These are phyloP conservation scores for Colletotrichum graminicola DNA, from an alignment of 2,329 filamentous ascomycete genomes.

Conservation along the genomic window DNA sequence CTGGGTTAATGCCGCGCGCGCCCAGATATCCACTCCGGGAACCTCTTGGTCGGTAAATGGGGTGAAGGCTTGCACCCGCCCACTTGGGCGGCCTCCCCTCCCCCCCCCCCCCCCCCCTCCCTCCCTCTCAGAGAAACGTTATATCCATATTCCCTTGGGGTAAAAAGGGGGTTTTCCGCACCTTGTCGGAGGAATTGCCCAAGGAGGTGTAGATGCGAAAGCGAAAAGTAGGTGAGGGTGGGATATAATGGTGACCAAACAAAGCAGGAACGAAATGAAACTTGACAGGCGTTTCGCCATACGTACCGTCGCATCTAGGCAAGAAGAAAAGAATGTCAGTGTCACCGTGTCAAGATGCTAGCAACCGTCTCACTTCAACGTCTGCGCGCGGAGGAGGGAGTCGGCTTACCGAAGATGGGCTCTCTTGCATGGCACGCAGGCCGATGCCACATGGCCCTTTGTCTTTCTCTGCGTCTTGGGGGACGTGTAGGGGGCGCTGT, in stretches of 20 bases:
- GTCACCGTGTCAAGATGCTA: slow-evolving; percentile 25
- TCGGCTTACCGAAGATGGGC: slow-evolving; percentile 78
- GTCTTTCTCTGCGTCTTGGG: slow-evolving; percentile 75
- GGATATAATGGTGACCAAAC: slow-evolving; percentile 17
- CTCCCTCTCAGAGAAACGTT: background rate
- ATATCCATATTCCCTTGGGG: slow-evolving; percentile 42
- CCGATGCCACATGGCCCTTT: slow-evolving; percentile 86
- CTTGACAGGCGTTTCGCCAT: slow-evolving; percentile 40
- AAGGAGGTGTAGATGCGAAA: background rate
- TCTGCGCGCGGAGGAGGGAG: background rate
- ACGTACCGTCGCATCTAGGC: slow-evolving; percentile 74
- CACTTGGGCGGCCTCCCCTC: slow-evolving; percentile 41
- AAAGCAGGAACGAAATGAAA: slow-evolving; percentile 35
- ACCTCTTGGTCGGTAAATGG: slow-evolving; percentile 45
- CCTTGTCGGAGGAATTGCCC: background rate
- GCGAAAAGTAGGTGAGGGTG: background rate
- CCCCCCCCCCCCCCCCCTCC: background rate
- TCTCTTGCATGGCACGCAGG: slow-evolving; percentile 87
- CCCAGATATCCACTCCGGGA: slow-evolving; percentile 46
- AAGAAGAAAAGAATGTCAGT: slow-evolving; percentile 22
- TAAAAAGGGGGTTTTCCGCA: slow-evolving; percentile 11
- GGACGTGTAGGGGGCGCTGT: slow-evolving; percentile 63
- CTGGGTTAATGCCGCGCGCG: slow-evolving; percentile 44
- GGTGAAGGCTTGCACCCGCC: slow-evolving; percentile 46
- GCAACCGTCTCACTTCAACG: slow-evolving; percentile 6